A percentile compares a stretch with the other conserved stretches of the same genome.
phyloP scores from a whole-genome alignment of 345 rosid genomes.

The Murraya paniculata region DNA sequence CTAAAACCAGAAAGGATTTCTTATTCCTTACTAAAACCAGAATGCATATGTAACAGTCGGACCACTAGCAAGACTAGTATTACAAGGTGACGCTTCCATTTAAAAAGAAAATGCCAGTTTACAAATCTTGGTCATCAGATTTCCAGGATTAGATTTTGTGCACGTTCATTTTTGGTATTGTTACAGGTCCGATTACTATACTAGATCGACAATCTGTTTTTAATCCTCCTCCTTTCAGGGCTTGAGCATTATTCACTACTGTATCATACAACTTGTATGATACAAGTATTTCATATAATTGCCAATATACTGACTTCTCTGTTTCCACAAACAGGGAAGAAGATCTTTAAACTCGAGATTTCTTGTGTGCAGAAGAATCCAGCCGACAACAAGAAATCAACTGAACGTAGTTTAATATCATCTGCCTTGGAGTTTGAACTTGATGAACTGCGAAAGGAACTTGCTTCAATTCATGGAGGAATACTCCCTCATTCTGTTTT shows the following conservation, averaged over 20 bases:
- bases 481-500: conserved; percentile 84
- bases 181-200: neutral
- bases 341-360: conserved; percentile 57
- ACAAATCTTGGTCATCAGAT: neutral
- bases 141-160: neutral
- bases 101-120: neutral
- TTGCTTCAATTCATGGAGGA: conserved; percentile 60
- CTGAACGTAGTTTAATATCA: conserved; percentile 37
- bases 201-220: neutral
- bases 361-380: conserved; percentile 38
- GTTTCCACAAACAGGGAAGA: conserved; percentile 46
- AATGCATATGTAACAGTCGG: conserved; percentile 74
- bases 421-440: conserved; percentile 67
- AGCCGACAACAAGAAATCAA: conserved; percentile 30
- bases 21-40: too few relatives aligned
- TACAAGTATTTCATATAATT: neutral
- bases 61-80: conserved; percentile 68
- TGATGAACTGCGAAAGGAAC: conserved; percentile 74
- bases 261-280: too few relatives aligned
- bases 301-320: neutral
- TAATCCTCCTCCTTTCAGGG: neutral
- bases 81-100: conserved; percentile 50
- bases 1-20: too few relatives aligned
- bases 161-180: neutral
- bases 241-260: neutral